phyloP scores from a whole-genome alignment of 225 moss, liverwort and hornwort species.

The Polytrichum formosum region DNA sequence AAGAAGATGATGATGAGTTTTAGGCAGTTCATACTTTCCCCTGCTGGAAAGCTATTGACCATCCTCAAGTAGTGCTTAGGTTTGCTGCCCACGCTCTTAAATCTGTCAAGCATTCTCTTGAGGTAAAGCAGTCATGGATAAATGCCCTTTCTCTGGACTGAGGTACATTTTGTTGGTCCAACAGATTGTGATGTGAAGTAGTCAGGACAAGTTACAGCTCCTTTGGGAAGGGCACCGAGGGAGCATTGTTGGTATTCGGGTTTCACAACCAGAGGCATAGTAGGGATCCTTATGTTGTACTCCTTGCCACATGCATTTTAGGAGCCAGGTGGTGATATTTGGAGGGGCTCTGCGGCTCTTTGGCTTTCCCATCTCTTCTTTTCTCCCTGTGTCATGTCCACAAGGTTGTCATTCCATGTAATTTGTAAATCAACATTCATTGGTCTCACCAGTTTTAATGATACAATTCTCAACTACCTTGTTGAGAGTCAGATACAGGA shows the following conservation, averaged over 20 bases:
- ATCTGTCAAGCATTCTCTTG: neutral
- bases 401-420: neutral
- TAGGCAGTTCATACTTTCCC: slow-evolving; percentile 22
- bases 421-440: neutral
- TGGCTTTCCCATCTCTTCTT: neutral
- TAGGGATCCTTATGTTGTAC: neutral
- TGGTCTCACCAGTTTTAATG: too few species aligned
- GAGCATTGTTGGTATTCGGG: neutral
- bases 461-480: too few species aligned
- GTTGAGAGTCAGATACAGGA: too few species aligned
- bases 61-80: neutral
- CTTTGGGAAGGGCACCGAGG: neutral
- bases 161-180: neutral
- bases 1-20: slow-evolving; percentile 89
- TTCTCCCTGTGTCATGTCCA: neutral
- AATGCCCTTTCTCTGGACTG: neutral
- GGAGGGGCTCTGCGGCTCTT: neutral
- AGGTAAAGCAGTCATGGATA: neutral
- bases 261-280: neutral
- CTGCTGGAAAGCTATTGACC: neutral
- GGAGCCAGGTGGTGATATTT: neutral
- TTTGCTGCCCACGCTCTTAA: neutral
- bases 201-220: neutral
- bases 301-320: neutral
- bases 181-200: neutral